A percentile compares a stretch with the other conserved stretches of the same genome.
Conservation (phyloP, 176 grass and related monocot genomes). For the Zizania latifolia region DNA sequence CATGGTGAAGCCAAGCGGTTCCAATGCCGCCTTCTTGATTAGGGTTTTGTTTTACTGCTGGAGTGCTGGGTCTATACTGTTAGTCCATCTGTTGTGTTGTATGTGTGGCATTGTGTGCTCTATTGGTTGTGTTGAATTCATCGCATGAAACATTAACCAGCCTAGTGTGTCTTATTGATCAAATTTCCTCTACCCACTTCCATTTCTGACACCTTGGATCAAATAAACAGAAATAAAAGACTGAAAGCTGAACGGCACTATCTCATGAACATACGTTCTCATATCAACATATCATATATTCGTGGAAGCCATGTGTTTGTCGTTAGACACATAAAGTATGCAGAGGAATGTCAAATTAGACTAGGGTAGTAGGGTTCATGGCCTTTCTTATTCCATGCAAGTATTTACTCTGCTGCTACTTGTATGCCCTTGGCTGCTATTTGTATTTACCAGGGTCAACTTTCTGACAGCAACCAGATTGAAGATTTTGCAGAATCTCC, state of each 20-base stretch:
- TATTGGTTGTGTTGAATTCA: slow-evolving; percentile 5
- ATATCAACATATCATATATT: slow-evolving; percentile 9
- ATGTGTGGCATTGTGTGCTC: neutral
- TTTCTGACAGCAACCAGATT: slow-evolving; percentile 5
- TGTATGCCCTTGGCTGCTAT: slow-evolving; percentile 22
- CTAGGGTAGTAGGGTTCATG: neutral
- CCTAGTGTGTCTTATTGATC: neutral
- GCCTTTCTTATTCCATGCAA: neutral
- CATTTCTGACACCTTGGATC: neutral
- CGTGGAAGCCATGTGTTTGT: neutral
- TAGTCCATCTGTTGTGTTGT: neutral
- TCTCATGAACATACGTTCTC: neutral
- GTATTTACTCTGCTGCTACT: slow-evolving; percentile 3
- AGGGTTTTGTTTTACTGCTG: neutral
- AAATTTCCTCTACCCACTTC: neutral
- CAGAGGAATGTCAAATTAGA: slow-evolving; percentile 22
- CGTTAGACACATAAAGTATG: neutral
- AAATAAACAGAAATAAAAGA: neutral
- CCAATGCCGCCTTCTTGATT: neutral
- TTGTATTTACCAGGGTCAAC: neutral
- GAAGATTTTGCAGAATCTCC: slow-evolving; percentile 27
- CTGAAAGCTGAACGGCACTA: neutral
- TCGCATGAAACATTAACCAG: neutral
- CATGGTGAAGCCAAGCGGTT: neutral
- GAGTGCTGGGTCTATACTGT: neutral